Evolutionary conservation across 768 basidiomycete species (phyloP).

Genomic region (Scleroderma bovista): DNA sequence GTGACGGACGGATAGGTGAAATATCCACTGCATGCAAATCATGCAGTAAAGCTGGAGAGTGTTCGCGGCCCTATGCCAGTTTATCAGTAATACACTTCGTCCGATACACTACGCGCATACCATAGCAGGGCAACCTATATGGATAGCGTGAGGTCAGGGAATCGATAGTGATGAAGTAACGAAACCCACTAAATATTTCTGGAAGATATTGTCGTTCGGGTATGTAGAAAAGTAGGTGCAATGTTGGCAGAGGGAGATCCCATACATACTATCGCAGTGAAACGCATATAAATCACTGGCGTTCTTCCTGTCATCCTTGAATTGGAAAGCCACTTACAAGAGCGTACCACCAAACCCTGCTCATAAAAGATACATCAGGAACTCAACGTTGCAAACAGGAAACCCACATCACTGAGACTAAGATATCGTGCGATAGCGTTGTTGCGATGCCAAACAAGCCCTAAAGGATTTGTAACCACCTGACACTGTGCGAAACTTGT

Average conservation of each 20-base stretch:
- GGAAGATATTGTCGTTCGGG: not conserved
- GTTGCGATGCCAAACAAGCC: too few species aligned
- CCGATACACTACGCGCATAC: not conserved
- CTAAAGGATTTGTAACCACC: too few species aligned
- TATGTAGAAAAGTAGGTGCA: not conserved
- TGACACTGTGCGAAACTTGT: too few species aligned
- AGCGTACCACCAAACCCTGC: not conserved
- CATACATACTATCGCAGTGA: not conserved
- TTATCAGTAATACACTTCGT: not conserved
- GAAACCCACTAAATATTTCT: not conserved
- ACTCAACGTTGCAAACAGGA: too few species aligned
- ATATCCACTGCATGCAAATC: not conserved
- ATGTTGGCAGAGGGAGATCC: slow-evolving; percentile 1
- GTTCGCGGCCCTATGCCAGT: not conserved
- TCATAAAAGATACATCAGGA: not conserved
- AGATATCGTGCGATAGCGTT: too few species aligned
- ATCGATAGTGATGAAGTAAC: not conserved
- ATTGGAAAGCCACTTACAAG: not conserved
- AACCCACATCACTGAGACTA: too few species aligned
- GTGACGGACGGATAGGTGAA: not conserved
- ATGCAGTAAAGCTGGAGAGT: slow-evolving; percentile 2
- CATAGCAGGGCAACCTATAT: not conserved
- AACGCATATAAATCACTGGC: not conserved
- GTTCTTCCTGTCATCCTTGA: not conserved
- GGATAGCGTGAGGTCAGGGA: not conserved